phyloP scores from a whole-genome alignment of 2,329 filamentous ascomycete genomes.

The Lecanoromycetidae sp. region DNA sequence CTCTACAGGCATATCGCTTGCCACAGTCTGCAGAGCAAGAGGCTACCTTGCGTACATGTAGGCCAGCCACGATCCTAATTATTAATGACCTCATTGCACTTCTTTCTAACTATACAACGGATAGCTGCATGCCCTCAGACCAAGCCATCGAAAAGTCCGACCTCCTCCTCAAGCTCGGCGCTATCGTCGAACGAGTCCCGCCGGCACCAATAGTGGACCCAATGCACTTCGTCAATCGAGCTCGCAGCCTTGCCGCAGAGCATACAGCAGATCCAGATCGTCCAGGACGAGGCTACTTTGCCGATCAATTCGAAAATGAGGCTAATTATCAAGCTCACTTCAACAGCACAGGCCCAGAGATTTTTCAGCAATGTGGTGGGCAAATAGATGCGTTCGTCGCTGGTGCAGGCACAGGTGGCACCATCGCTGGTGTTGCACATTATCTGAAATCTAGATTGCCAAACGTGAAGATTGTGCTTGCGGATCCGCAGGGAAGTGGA shows the following conservation, averaged over 20 bases:
- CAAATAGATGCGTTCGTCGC: slow-evolving; percentile 76
- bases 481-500: slow-evolving; percentile 88
- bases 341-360: slow-evolving; percentile 75
- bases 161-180: slow-evolving; percentile 77
- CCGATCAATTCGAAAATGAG: slow-evolving; percentile 86
- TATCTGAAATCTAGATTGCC: slow-evolving; percentile 66
- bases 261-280: slow-evolving; percentile 51
- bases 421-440: slow-evolving; percentile 72
- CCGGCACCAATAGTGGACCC: slow-evolving; percentile 90
- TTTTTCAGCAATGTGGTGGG: slow-evolving; percentile 64
- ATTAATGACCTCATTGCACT: not conserved
- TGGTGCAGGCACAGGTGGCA: slow-evolving; percentile 89
- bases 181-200: slow-evolving; percentile 78
- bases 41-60: slow-evolving; percentile 87
- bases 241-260: slow-evolving; percentile 60
- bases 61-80: slow-evolving; percentile 18
- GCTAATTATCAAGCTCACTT: slow-evolving; percentile 84
- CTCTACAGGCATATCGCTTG: slow-evolving; percentile 89
- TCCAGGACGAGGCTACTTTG: slow-evolving; percentile 74
- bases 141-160: slow-evolving; percentile 80
- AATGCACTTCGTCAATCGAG: slow-evolving; percentile 88
- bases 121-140: slow-evolving; percentile 83
- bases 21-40: slow-evolving; percentile 71
- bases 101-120: slow-evolving; percentile 9
- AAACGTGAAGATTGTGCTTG: slow-evolving; percentile 60